Percentiles rank a stretch among this genome's conserved stretches.
These are phyloP conservation scores for Xylaria sp. DNA, from an alignment of 2,329 filamentous ascomycete genomes.

Conservation along the genomic window DNA sequence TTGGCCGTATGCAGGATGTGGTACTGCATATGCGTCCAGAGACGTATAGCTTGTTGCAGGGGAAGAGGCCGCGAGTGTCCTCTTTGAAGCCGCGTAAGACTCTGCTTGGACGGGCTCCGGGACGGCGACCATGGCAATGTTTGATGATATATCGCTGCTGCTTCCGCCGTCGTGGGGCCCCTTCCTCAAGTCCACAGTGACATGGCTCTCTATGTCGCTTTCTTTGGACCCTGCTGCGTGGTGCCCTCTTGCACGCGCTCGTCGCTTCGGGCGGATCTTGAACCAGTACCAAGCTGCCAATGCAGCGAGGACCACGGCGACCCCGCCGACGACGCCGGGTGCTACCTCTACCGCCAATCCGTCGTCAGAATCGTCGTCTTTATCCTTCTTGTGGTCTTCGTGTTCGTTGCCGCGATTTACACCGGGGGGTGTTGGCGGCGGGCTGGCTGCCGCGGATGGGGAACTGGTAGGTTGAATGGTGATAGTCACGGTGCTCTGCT, in stretches of 20 bases:
- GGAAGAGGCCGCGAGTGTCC: background rate
- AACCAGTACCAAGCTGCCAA: conserved; percentile 28
- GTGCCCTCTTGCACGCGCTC: conserved; percentile 10
- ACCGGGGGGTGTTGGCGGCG: too few relatives aligned
- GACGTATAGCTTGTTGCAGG: background rate
- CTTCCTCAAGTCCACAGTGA: conserved; percentile 7
- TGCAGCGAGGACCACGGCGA: conserved; percentile 24
- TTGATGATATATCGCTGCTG: conserved; percentile 1
- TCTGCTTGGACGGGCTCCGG: background rate
- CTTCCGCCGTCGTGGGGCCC: background rate
- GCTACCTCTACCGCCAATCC: conserved; percentile 14
- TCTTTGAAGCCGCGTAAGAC: background rate
- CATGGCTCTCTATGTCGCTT: conserved; percentile 30
- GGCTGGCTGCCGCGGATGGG: too few relatives aligned
- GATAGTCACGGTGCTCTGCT: too few relatives aligned
- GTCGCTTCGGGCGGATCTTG: conserved; percentile 26
- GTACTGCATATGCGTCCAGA: background rate
- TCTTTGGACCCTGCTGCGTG: conserved; percentile 13
- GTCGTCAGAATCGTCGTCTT: conserved; percentile 1
- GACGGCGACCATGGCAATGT: background rate
- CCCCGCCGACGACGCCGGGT: conserved; percentile 26
- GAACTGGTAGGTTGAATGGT: too few relatives aligned
- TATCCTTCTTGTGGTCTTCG: background rate
- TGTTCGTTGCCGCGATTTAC: background rate
- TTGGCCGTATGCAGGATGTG: background rate